phyloP scores from a whole-genome alignment of 306 rosid genomes.

The Citrullus amarus region DNA sequence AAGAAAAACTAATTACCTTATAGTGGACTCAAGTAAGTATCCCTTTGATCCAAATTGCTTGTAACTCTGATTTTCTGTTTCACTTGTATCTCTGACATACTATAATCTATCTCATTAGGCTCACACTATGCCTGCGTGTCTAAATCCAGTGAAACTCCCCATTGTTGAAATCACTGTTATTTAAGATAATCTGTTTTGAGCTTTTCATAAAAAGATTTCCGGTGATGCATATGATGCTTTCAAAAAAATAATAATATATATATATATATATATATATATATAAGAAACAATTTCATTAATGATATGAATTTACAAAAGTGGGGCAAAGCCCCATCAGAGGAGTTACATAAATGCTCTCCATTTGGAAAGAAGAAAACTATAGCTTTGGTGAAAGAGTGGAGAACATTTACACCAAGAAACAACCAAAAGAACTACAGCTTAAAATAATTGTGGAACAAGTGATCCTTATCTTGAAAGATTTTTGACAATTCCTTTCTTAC shows the following conservation, averaged over 20 bases:
- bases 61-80: background rate
- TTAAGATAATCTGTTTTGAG: background rate
- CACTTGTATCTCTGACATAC: background rate
- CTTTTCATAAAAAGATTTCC: background rate
- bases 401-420: background rate
- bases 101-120: background rate
- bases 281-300: background rate
- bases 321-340: background rate
- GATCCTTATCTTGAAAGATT: background rate
- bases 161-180: background rate
- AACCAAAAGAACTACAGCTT: background rate
- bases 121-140: background rate
- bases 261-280: too few species aligned
- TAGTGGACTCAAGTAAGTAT: constrained; percentile 80
- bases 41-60: background rate
- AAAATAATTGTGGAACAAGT: too few species aligned
- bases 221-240: background rate
- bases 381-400: background rate
- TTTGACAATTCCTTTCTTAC: background rate
- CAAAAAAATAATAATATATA: too few species aligned
- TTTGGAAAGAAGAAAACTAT: background rate
- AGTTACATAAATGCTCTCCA: background rate
- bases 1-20: constrained; percentile 87
- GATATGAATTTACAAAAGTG: background rate
- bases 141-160: background rate